Base-by-base conservation (phyloP, 2,329 filamentous ascomycete genomes). In the Colletotrichum tofieldiae region DNA sequence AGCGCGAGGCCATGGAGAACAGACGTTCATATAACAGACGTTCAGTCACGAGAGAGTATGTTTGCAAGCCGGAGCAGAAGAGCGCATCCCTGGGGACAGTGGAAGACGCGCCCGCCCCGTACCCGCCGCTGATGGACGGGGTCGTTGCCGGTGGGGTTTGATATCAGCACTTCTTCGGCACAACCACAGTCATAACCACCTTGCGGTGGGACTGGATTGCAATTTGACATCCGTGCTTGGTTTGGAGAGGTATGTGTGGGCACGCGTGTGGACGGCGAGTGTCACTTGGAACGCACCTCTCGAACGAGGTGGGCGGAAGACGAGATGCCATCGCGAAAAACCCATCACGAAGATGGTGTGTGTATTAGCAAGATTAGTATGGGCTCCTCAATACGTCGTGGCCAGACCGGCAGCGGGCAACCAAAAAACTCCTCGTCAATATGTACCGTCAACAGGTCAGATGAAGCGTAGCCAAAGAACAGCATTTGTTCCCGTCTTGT, bases 161-260 rank as follows among this genome's bases (percentile, higher is more conserved):
- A 89, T 96, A 88, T 97, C 90, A 96, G 95, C 95, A 98, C 94
- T 94, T 97, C 94, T 97, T 95, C 94, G 95, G 95, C 95, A 94
- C 95, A 96, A 95, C 91, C 89, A 88, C 91, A 95, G 94, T 93
- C 94, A 98, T 92, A 84, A 85, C 73, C 77, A 74, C 67, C 62
- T 73, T 84, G 82, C 82, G 72, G 65, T 29, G 83, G 83, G 92
- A 91, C 92, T 90, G 90, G 87, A 93, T 96, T 96, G 95, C 91
- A 98, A 98, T 98, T 98, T 98, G 95, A 98, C 95, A 98, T 98
- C 94, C 93, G 94, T 97, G 95, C 95, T 96, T 85, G 76, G 41
- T 26, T 60, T 39, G 43, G 37, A 54, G 29, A 3, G 43, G n/a
- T 5, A 20, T 9, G 12, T 20, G 39, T 26, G 12, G 23, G 23